A percentile compares a stretch with the other conserved stretches of the same genome.
Evolutionary conservation across 305 asterid genomes (phyloP).

Genomic region (Fraxinus latifolia): DNA sequence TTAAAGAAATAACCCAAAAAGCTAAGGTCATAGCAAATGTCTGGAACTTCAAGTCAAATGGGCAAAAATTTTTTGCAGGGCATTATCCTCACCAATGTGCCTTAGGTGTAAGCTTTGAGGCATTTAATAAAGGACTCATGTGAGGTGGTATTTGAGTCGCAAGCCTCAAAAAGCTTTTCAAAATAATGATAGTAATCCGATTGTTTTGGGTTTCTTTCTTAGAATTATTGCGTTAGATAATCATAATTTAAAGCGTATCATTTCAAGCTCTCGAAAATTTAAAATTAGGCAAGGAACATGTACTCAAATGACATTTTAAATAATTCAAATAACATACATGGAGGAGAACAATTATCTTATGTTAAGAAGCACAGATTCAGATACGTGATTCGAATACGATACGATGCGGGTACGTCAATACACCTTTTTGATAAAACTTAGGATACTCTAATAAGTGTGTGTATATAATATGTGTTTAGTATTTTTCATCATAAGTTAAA

Average conservation of each 20-base stretch:
- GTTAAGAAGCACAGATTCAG: background rate
- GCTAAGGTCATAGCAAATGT: background rate
- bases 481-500: background rate
- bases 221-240: background rate
- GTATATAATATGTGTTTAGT: background rate
- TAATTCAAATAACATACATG: background rate
- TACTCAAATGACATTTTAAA: background rate
- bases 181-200: background rate
- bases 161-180: background rate
- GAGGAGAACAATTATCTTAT: background rate
- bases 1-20: background rate
- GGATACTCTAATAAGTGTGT: background rate
- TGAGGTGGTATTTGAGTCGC: background rate
- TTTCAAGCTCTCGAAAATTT: background rate
- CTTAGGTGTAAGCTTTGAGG: background rate
- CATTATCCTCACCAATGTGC: background rate
- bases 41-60: background rate
- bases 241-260: background rate
- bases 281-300: background rate
- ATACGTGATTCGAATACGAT: background rate
- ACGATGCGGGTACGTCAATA: background rate
- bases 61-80: background rate
- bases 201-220: background rate
- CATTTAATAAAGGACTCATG: background rate
- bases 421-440: background rate